Base-by-base conservation (phyloP, 257 asterid species). In the Fraxinus cuspidata region DNA sequence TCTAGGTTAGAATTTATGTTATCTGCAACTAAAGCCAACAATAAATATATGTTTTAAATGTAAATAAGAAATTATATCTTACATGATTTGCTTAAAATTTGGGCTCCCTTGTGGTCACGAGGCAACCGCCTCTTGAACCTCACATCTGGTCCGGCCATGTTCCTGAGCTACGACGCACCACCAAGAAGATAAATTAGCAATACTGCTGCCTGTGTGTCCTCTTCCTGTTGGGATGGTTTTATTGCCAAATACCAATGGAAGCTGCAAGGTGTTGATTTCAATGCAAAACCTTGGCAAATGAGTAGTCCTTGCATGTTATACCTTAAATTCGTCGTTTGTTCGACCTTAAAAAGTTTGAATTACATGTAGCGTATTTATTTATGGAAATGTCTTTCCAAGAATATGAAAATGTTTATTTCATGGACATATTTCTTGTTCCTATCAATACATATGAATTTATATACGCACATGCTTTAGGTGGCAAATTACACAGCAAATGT, bases 251-350 rank as follows among this genome's bases (percentile, higher is more conserved):
- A 13, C 7, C 31, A 65, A 64, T 28, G 31, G 1, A 34, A 64
- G 13, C 15, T 21, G 66, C 28, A 70, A 81, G 86, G 86, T 75
- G 83, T 75, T 86, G 86, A 85, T 77, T 80, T 88, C 92, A 89
- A 81, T 90, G 88, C 89, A 82, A 88, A 77, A 56, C 25, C 89
- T 86, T 85, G 91, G 81, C 89, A 80, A 83, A 81, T 74, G 75
- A 84, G 87, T 84, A 85, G 89, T 87, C 90, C 70, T 80, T 78
- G 82, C 90, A 37, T 31, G 21, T 76, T 72, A 56, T 70, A 79
- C 89, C 90, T 85, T 81, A 73, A 83, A 7, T 87, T 78, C 90
- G 80, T 32, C 21, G 84, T 49, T 80, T 40, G 65, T 19, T 81
- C 90, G 81, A 86, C 93, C 96, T 87, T 78, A 53, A 42, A 81